Evolutionary conservation across 2,329 filamentous ascomycete species (phyloP).

Genomic region (Plectosphaerella sp.): DNA sequence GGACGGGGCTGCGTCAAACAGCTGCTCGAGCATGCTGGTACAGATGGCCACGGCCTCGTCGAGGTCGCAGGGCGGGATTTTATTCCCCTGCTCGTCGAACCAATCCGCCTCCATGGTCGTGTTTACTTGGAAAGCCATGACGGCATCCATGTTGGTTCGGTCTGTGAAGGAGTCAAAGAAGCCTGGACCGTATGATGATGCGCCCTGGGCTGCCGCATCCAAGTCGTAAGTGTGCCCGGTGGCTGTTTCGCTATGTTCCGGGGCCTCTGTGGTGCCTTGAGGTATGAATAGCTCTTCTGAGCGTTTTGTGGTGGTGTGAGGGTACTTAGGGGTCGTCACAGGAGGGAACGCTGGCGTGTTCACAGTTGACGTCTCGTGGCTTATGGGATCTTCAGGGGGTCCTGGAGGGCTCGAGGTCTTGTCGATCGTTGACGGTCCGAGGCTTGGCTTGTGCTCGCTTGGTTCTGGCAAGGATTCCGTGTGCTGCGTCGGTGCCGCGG

Average conservation of each 20-base stretch:
- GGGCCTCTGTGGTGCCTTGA: too few species aligned
- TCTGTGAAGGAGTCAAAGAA: conserved; percentile 31
- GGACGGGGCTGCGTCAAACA: conserved; percentile 44
- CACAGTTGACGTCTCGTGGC: too few species aligned
- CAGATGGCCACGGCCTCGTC: conserved; percentile 52
- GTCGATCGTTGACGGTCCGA: conserved; percentile 1
- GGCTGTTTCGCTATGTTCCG: not conserved
- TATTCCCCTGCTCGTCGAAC: conserved; percentile 42
- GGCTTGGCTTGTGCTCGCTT: not conserved
- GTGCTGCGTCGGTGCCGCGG: too few species aligned
- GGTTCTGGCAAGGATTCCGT: not conserved
- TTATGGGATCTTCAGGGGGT: too few species aligned
- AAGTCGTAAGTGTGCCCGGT: not conserved
- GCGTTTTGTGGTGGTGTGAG: not conserved
- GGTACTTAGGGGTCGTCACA: not conserved
- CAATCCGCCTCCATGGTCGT: conserved; percentile 46
- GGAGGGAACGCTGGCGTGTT: not conserved
- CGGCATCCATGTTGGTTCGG: conserved; percentile 51
- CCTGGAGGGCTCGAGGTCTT: not conserved
- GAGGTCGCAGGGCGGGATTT: conserved; percentile 36
- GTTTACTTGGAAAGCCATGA: conserved; percentile 51
- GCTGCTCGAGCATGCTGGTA: conserved; percentile 46
- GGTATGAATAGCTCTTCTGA: conserved; percentile 7
- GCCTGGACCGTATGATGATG: not conserved
- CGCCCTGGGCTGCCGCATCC: not conserved